Evolutionary conservation across 495 filamentous ascomycete genomes (phyloP).

Genomic region (Hapsidospora chrysogenum): DNA sequence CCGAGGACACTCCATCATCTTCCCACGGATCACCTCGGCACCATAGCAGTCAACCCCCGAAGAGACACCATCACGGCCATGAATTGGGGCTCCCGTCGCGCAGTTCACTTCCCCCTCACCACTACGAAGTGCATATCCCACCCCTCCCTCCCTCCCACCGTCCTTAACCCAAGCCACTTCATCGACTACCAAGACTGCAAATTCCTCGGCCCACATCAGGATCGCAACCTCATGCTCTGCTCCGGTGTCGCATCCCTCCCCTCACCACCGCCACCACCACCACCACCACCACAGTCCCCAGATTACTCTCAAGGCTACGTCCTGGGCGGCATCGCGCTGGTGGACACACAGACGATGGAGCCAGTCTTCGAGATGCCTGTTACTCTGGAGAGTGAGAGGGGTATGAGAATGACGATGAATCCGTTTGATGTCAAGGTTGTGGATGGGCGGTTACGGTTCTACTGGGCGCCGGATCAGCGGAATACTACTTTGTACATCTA

Average conservation of each 20-base stretch:
- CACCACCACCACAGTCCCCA: too few relatives aligned
- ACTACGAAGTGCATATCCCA: not conserved
- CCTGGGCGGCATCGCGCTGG: slow-evolving; percentile 18
- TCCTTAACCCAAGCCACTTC: slow-evolving; percentile 13
- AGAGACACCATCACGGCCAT: slow-evolving; percentile 14
- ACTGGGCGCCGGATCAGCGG: slow-evolving; percentile 16
- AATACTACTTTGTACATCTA: slow-evolving; percentile 21
- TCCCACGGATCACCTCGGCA: slow-evolving; percentile 17
- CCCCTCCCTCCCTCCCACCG: not conserved
- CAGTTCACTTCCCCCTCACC: slow-evolving; percentile 13
- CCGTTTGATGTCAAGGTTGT: slow-evolving; percentile 19
- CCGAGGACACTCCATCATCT: slow-evolving; percentile 11
- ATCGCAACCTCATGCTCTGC: slow-evolving; percentile 21
- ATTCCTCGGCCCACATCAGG: slow-evolving; percentile 20
- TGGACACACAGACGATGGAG: slow-evolving; percentile 17
- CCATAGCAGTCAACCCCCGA: slow-evolving; percentile 14
- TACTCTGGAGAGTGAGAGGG: slow-evolving; percentile 14
- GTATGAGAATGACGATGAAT: slow-evolving; percentile 15
- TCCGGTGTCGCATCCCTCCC: slow-evolving; percentile 14
- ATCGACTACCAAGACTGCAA: slow-evolving; percentile 24
- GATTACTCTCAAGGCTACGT: not conserved
- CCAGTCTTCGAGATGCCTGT: slow-evolving; percentile 18
- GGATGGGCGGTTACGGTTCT: slow-evolving; percentile 17
- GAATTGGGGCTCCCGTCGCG: slow-evolving; percentile 18
- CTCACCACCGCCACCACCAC: too few relatives aligned